Evolutionary conservation across 768 basidiomycete genomes (phyloP).

Genomic region (Amylocystis lapponica): DNA sequence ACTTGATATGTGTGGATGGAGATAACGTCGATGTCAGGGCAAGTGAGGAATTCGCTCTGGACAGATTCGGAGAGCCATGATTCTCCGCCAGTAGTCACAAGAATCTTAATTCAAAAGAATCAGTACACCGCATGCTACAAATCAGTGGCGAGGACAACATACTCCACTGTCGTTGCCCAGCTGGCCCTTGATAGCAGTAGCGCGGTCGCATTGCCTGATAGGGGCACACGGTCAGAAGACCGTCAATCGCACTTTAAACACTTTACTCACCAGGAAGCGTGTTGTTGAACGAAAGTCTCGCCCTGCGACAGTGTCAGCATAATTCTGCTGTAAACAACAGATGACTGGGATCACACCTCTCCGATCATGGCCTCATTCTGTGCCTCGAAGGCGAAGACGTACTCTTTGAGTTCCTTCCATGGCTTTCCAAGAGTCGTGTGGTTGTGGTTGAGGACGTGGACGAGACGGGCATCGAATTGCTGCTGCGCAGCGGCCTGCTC

Average conservation of each 20-base stretch:
- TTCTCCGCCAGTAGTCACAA: conserved; percentile 24
- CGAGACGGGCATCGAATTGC: conserved; percentile 33
- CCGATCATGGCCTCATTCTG: conserved; percentile 33
- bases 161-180: conserved; percentile 20
- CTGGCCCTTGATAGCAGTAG: conserved; percentile 17
- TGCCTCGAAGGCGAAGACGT: conserved; percentile 35
- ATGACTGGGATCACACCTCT: conserved; percentile 7
- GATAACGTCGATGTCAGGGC: conserved; percentile 27
- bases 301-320: conserved; percentile 13
- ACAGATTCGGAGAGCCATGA: conserved; percentile 24
- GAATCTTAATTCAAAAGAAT: conserved; percentile 21
- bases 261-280: conserved; percentile 13
- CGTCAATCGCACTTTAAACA: neutral
- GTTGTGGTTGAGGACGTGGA: conserved; percentile 33
- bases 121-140: neutral
- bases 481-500: conserved; percentile 18
- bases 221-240: neutral
- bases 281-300: conserved; percentile 15
- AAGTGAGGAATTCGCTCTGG: conserved; percentile 17
- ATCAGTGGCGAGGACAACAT: no score
- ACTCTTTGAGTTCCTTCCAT: conserved; percentile 32
- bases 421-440: conserved; percentile 30
- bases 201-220: conserved; percentile 24
- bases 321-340: neutral
- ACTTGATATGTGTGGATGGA: conserved; percentile 33